Percentiles rank a stretch among this genome's conserved stretches.
Conservation (phyloP, 1,284 basidiomycete genomes). For the Vanrija humicola region DNA sequence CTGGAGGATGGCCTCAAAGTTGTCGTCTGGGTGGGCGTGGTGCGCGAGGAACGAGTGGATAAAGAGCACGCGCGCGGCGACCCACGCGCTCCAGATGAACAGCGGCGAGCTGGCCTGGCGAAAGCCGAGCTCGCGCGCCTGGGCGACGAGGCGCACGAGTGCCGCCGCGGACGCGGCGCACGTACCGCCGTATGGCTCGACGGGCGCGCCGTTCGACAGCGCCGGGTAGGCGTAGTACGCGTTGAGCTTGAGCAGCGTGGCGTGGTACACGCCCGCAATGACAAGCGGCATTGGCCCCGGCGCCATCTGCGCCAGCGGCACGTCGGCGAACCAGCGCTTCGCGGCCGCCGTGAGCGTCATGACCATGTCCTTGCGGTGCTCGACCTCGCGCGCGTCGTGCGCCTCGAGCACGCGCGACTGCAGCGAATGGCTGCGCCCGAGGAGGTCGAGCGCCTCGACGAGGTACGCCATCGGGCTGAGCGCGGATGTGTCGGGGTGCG, state of each 20-base stretch:
- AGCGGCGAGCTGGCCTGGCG: slow-evolving; percentile 30
- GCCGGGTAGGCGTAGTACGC: slow-evolving; percentile 48
- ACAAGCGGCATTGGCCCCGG: slow-evolving; percentile 32
- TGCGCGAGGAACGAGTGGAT: slow-evolving; percentile 41
- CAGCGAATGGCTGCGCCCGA: slow-evolving; percentile 44
- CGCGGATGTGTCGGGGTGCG: slow-evolving; percentile 10
- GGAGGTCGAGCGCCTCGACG: slow-evolving; percentile 45
- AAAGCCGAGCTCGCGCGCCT: slow-evolving; percentile 28
- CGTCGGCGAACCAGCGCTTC: slow-evolving; percentile 36
- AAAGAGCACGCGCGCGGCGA: slow-evolving; percentile 46
- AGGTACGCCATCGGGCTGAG: slow-evolving; percentile 45
- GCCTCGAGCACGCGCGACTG: slow-evolving; percentile 41
- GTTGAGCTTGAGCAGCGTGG: slow-evolving; percentile 48
- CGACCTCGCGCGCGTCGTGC: slow-evolving; percentile 37
- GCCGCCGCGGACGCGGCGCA: slow-evolving; percentile 33
- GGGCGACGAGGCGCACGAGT: slow-evolving; percentile 27
- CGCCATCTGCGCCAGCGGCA: slow-evolving; percentile 17
- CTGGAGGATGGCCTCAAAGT: slow-evolving; percentile 39
- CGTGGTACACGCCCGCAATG: slow-evolving; percentile 46
- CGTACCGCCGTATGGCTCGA: slow-evolving; percentile 41
- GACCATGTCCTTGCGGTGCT: slow-evolving; percentile 36
- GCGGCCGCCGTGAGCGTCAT: slow-evolving; percentile 37
- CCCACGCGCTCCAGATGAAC: slow-evolving; percentile 48
- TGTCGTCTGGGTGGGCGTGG: slow-evolving; percentile 28
- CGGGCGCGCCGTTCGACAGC: slow-evolving; percentile 36